A percentile compares a stretch with the other conserved stretches of the same genome.
These are phyloP conservation scores for Hypericum perforatum DNA, from an alignment of 345 rosid genomes.

Conservation along the genomic window DNA sequence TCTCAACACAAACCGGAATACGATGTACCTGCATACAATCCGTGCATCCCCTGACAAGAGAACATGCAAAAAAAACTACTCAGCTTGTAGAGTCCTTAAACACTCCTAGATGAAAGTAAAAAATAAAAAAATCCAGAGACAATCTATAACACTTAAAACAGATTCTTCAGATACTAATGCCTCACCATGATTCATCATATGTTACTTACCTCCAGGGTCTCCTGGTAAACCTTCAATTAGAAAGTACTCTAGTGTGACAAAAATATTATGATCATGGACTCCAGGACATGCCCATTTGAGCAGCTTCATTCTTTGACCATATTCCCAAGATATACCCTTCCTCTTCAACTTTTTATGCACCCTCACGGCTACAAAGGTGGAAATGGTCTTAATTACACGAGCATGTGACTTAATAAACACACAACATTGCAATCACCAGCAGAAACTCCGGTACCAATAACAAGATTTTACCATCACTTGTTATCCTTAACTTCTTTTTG, in stretches of 20 bases:
- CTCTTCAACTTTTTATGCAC: constrained; percentile 39
- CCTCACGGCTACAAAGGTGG: constrained; percentile 45
- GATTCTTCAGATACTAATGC: neutral
- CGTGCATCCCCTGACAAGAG: constrained; percentile 48
- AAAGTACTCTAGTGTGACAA: constrained; percentile 58
- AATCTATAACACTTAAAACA: no score
- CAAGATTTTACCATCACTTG: constrained; percentile 44
- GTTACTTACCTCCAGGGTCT: constrained; percentile 58
- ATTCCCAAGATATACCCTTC: constrained; percentile 40
- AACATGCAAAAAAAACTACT: constrained; percentile 4
- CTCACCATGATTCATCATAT: neutral
- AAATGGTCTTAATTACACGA: neutral
- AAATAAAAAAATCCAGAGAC: neutral
- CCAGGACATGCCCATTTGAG: constrained; percentile 56
- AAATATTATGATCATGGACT: constrained; percentile 32
- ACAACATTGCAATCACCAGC: no score
- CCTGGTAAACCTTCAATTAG: constrained; percentile 58
- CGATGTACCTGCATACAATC: constrained; percentile 58
- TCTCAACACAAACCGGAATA: neutral
- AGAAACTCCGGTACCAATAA: neutral
- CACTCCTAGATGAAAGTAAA: neutral
- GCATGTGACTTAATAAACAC: no score
- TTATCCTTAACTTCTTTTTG: constrained; percentile 43
- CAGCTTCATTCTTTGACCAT: constrained; percentile 56
- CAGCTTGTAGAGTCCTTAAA: constrained; percentile 4